Evolutionary conservation across 805 yeast genomes (phyloP), one percentile per base, ranked within the genome.

Genomic region (Saccharomycopsis olivae): DNA sequence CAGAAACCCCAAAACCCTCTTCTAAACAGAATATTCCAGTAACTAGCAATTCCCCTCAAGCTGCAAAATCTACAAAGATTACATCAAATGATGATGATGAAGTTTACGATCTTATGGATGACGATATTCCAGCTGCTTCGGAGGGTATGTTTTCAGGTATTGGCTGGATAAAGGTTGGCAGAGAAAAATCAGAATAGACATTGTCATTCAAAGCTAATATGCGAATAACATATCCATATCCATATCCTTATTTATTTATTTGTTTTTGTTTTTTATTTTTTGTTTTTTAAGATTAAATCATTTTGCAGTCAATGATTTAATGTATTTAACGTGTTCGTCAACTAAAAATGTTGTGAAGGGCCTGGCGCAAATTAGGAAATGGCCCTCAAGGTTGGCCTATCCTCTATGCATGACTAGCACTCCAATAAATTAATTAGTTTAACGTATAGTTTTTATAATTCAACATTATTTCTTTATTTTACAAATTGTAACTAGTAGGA

Each of bases 111-210:
- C 8, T 31, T n/a, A 19, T 29, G 9, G 19, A 33, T 31, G 35
- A 31, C 8, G 19, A 23, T 19, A 25, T 6, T 3, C 35, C 18
- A 11, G 10, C 33, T 17, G 25, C 31, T 18, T 21, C 20, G 11
- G 36, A 36, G 8, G 32, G 32, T n/a, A 14, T 41, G 8, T 34
- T 29, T 30, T 24, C 34, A 10, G 28, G 35, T 18, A 21, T 36
- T 28, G 47, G 40, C 20, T 43, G 47, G 47, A 40, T 43, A 16
- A 43, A 43, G 28, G 47, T 43, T 14, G 33, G 34, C 30, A 39
- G 36, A 33, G 43, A 43, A 24, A 43, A 43, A 39, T 11, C 29
- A 5, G 35, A 34, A 10, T 27, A n/a, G 25, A 23, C n/a, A 14
- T 23, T 21, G 17, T 35, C n/a, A n/a, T n/a, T n/a, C n/a, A n/a